Evolutionary conservation across 345 rosid genomes (phyloP), one percentile per base, ranked within the genome.

Genomic region (Eucalyptus erythrocorys): DNA sequence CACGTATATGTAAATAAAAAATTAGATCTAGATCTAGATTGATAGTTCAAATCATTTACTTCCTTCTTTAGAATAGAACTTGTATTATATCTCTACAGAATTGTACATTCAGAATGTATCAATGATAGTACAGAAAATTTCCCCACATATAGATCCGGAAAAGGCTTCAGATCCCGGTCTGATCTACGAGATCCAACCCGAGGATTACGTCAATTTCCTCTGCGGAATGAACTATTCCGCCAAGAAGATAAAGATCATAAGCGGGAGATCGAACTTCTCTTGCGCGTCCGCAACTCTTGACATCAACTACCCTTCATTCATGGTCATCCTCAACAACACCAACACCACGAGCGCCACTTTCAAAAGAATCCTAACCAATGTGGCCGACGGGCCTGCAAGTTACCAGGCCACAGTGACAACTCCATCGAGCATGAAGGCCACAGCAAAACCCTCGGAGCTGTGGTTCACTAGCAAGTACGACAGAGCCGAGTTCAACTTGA

Each of bases 281-380:
- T 91, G 96, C 57, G 51, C 57, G 1, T 19, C 88, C 5, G 91
- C 91, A 3, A 92, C 86, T 45, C 89, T 92, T 7, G 97, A 94
- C 87, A 91, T 93, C 37, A 94, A 94, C 71, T 95, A 93, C 89
- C 96, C 95, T 30, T 94, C 95, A 4, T 93, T 95, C 89, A 87
- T 90, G 14, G 90, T 94, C 64, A 88, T 93, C 87, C 88, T 94
- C 90, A 94, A 93, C 90, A 90, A 90, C 48, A 94, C 95, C 11
- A 91, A 92, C 89, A 90, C 93, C 10, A 90, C 91, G 22, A 90
- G 90, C 89, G 5, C 16, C 76, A 92, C 89, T 66, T 94, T 93
- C 91, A 92, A 88, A 90, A 94, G 93, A 89, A 89, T 89, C 51
- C 64, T 94, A 87, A 92, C 89, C 15, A 94, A 92, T 86, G 92